Percentiles rank a stretch among this genome's conserved stretches.
Evolutionary conservation across 176 grass and related monocot species (phyloP).

Genomic region (Cenchrus fungigraminus): DNA sequence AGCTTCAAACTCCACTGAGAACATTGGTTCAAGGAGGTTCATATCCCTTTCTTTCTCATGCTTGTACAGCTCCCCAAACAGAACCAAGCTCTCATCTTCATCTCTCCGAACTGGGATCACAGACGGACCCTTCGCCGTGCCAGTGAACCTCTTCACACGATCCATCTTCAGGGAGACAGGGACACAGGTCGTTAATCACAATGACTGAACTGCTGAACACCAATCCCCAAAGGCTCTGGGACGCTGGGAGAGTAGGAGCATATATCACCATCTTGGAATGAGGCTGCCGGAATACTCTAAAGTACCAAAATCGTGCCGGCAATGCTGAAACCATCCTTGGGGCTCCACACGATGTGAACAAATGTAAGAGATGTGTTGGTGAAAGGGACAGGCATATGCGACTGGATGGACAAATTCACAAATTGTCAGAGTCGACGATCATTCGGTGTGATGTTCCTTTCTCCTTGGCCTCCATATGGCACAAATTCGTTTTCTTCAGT

Average conservation of each 20-base stretch:
- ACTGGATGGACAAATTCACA: constrained; percentile 5
- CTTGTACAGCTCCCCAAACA: constrained; percentile 63
- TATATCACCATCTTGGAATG: constrained; percentile 20
- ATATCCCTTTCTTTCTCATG: constrained; percentile 60
- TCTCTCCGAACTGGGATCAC: constrained; percentile 7
- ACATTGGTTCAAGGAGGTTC: constrained; percentile 67
- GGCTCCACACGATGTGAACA: constrained; percentile 29
- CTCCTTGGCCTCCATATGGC: constrained; percentile 58
- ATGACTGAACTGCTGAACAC: background rate
- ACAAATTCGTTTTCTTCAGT: background rate
- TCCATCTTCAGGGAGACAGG: constrained; percentile 38
- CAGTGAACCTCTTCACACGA: constrained; percentile 19
- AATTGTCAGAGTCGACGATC: background rate
- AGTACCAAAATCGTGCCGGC: constrained; percentile 41
- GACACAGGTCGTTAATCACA: constrained; percentile 4
- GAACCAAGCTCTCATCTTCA: constrained; percentile 63
- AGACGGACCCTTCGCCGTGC: constrained; percentile 16
- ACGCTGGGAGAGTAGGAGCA: constrained; percentile 4
- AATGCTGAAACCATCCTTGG: constrained; percentile 42
- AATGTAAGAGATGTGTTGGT: constrained; percentile 41
- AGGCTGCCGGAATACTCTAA: constrained; percentile 21
- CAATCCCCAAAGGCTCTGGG: background rate
- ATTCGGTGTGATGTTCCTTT: constrained; percentile 11
- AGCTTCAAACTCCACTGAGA: constrained; percentile 59
- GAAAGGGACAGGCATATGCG: constrained; percentile 30